Evolutionary conservation across 108 stramenopile species (phyloP).

Genomic region (Cyclotella sp.): DNA sequence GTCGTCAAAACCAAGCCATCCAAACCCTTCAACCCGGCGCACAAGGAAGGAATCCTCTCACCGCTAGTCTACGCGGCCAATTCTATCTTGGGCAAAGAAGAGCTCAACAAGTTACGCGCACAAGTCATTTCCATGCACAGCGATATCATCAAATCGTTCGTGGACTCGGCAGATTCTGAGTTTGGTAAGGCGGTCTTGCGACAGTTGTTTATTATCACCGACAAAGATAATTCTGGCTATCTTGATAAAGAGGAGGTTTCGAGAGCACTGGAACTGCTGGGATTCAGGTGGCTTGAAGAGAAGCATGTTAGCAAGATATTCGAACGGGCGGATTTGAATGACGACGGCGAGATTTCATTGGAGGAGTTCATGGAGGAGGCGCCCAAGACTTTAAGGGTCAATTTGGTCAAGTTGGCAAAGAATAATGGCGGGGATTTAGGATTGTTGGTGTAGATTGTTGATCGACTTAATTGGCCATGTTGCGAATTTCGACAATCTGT

Average conservation of each 20-base stretch:
- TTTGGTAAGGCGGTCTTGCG: slow-evolving; percentile 67
- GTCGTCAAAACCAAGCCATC: slow-evolving; percentile 13
- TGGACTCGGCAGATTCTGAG: slow-evolving; percentile 68
- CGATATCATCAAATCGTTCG: slow-evolving; percentile 76
- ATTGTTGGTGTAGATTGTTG: slow-evolving; percentile 77
- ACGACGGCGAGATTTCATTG: slow-evolving; percentile 66
- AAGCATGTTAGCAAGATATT: slow-evolving; percentile 80
- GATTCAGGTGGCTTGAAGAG: slow-evolving; percentile 79
- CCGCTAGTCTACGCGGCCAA: slow-evolving; percentile 71
- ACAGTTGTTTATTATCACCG: slow-evolving; percentile 62
- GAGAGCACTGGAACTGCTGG: slow-evolving; percentile 55
- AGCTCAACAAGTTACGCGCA: slow-evolving; percentile 78
- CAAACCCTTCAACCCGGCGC: background rate
- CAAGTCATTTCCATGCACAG: slow-evolving; percentile 77
- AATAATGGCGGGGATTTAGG: slow-evolving; percentile 87
- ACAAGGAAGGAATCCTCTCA: slow-evolving; percentile 75
- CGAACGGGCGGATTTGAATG: slow-evolving; percentile 71
- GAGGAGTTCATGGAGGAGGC: slow-evolving; percentile 80
- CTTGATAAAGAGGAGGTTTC: slow-evolving; percentile 69
- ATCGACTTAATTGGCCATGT: too few relatives aligned
- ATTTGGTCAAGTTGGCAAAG: slow-evolving; percentile 88
- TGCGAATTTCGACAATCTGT: background rate
- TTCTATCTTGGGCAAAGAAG: slow-evolving; percentile 64
- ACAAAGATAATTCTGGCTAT: slow-evolving; percentile 65
- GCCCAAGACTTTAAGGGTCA: slow-evolving; percentile 75